These are phyloP conservation scores for Aureoboletus auriporus DNA, from an alignment of 768 basidiomycete genomes.

Conservation along the genomic window DNA sequence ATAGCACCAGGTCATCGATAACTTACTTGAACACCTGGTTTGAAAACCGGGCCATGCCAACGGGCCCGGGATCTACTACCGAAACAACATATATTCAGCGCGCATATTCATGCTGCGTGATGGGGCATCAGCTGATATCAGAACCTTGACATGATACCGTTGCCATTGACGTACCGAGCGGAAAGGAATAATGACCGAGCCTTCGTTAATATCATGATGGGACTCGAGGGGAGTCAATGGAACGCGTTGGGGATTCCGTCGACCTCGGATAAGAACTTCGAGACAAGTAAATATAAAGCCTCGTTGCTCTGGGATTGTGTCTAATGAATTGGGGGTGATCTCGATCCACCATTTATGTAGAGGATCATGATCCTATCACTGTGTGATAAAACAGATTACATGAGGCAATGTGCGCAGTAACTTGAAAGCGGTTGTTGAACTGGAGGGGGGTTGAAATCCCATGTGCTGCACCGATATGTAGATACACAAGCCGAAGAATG, in stretches of 20 bases:
- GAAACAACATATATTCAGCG: neutral
- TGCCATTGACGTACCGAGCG: neutral
- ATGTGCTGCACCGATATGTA: neutral
- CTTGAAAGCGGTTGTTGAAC: slow-evolving; percentile 1
- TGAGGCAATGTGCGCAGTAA: slow-evolving; percentile 7
- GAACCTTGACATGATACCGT: neutral
- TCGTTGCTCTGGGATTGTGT: neutral
- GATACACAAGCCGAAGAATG: neutral
- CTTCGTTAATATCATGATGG: neutral
- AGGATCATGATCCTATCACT: neutral
- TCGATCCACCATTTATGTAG: slow-evolving; percentile 4
- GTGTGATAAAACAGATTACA: slow-evolving; percentile 3
- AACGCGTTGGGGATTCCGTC: slow-evolving; percentile 1
- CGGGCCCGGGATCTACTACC: slow-evolving; percentile 2
- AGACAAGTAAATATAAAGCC: neutral
- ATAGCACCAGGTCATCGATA: neutral
- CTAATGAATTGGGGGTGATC: slow-evolving; percentile 2
- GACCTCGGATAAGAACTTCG: neutral
- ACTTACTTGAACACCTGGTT: slow-evolving; percentile 15
- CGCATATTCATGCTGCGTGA: neutral
- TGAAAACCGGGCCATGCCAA: slow-evolving; percentile 16
- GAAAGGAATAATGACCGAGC: neutral
- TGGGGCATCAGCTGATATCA: slow-evolving; percentile 1
- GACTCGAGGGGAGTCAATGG: neutral
- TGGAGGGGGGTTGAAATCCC: neutral